Conservation (phyloP, 495 filamentous ascomycete species). For the Aspergillus conjunctus region DNA sequence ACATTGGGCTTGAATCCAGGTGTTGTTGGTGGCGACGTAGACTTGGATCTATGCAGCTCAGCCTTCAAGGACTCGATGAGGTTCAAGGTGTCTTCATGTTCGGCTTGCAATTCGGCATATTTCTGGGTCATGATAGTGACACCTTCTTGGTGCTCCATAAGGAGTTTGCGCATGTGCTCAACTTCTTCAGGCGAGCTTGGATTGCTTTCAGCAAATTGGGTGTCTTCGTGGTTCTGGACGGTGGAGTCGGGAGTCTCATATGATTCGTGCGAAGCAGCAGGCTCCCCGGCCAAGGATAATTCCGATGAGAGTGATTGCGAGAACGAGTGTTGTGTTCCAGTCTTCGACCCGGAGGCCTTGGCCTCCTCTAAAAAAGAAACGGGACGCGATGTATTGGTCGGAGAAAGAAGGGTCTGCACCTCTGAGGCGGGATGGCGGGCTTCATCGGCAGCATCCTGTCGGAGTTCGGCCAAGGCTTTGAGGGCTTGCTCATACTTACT, state of each 20-base stretch:
- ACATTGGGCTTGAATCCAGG: conserved; percentile 56
- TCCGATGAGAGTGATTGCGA: conserved; percentile 96
- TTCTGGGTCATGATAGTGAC: conserved; percentile 71
- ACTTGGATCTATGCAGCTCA: conserved; percentile 75
- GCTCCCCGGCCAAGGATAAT: conserved; percentile 89
- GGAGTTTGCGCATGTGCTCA: conserved; percentile 66
- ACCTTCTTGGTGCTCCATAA: conserved; percentile 75
- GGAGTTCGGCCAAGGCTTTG: conserved; percentile 72
- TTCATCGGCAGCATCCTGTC: conserved; percentile 83
- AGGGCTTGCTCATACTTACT: conserved; percentile 91
- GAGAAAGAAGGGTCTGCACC: conserved; percentile 56
- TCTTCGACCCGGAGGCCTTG: conserved; percentile 69
- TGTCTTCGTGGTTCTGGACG: conserved; percentile 25
- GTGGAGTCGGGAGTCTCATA: conserved; percentile 52
- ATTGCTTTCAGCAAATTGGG: conserved; percentile 21
- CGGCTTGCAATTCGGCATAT: conserved; percentile 76
- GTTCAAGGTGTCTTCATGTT: conserved; percentile 79
- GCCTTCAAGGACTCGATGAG: conserved; percentile 88
- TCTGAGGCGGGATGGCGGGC: conserved; percentile 61
- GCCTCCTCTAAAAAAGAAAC: conserved; percentile 91
- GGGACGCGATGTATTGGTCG: conserved; percentile 64
- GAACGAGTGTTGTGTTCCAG: conserved; percentile 79
- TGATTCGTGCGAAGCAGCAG: conserved; percentile 64
- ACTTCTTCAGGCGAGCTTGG: conserved; percentile 59
- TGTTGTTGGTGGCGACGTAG: conserved; percentile 64